Evolutionary conservation across 2,329 filamentous ascomycete species (phyloP).

Genomic region (Phaeosphaeriaceae sp.): DNA sequence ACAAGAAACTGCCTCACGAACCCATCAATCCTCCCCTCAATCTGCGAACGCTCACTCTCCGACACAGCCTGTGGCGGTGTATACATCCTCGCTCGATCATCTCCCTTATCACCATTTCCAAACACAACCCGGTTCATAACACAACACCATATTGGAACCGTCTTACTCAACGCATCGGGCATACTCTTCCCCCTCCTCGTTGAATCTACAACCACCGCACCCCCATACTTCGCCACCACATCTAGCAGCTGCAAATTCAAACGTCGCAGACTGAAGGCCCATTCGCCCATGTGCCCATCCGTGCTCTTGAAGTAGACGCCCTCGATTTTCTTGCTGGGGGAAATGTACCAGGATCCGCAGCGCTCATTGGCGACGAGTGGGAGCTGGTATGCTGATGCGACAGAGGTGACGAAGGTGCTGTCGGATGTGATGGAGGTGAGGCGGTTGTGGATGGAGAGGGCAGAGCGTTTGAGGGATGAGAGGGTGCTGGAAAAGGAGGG

Average conservation of each 20-base stretch:
- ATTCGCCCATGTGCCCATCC: slow-evolving; percentile 89
- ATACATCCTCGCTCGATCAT: slow-evolving; percentile 61
- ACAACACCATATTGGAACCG: slow-evolving; percentile 90
- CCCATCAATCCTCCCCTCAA: slow-evolving; percentile 66
- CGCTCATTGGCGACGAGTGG: slow-evolving; percentile 91
- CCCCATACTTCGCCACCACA: slow-evolving; percentile 69
- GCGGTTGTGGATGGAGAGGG: slow-evolving; percentile 81
- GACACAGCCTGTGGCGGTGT: slow-evolving; percentile 77
- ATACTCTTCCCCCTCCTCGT: slow-evolving; percentile 93
- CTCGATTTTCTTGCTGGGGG: slow-evolving; percentile 66
- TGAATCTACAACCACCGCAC: slow-evolving; percentile 90
- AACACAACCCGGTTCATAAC: slow-evolving; percentile 85
- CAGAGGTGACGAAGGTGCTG: slow-evolving; percentile 72
- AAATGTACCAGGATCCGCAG: slow-evolving; percentile 95
- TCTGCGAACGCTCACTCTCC: slow-evolving; percentile 79
- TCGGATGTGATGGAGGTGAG: slow-evolving; percentile 80
- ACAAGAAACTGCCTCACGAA: slow-evolving; percentile 61
- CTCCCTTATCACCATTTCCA: slow-evolving; percentile 61
- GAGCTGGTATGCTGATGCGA: slow-evolving; percentile 63
- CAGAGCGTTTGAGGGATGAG: slow-evolving; percentile 74
- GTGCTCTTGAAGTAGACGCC: slow-evolving; percentile 98
- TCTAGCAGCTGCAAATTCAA: slow-evolving; percentile 84
- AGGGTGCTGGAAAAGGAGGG: slow-evolving; percentile 71
- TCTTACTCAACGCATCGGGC: slow-evolving; percentile 94
- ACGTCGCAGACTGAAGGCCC: slow-evolving; percentile 85